Percentiles rank a stretch among this genome's conserved stretches.
Conservation (phyloP, 2,329 filamentous ascomycete genomes). For the Alternaria infectoria region DNA sequence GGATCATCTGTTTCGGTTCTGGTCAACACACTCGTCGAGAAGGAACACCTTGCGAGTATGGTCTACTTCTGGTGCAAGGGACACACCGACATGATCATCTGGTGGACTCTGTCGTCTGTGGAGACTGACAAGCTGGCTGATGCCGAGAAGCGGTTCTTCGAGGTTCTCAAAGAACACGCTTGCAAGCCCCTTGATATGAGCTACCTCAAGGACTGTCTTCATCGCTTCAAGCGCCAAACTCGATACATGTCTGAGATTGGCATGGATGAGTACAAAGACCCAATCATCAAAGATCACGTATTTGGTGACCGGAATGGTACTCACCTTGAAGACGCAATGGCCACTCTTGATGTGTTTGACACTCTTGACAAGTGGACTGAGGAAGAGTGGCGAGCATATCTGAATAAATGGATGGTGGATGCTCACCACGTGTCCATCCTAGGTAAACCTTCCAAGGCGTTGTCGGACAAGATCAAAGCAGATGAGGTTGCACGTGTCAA, state of each 20-base stretch:
- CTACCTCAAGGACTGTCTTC: slow-evolving; percentile 88
- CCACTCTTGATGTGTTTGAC: slow-evolving; percentile 63
- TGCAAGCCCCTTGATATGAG: slow-evolving; percentile 83
- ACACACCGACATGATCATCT: slow-evolving; percentile 81
- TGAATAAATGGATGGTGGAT: slow-evolving; percentile 84
- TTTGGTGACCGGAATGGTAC: slow-evolving; percentile 85
- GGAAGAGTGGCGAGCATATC: slow-evolving; percentile 79
- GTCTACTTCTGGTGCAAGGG: slow-evolving; percentile 81
- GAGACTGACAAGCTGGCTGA: slow-evolving; percentile 82
- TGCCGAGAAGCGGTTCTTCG: slow-evolving; percentile 85
- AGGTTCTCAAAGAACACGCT: slow-evolving; percentile 81
- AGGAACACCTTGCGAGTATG: slow-evolving; percentile 87
- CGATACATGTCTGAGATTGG: slow-evolving; percentile 85
- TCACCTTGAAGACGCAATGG: slow-evolving; percentile 50
- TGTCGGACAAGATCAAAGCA: slow-evolving; percentile 80
- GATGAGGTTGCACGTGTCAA: slow-evolving; percentile 81
- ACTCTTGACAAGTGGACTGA: slow-evolving; percentile 80
- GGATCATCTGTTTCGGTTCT: slow-evolving; percentile 92
- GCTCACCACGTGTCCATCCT: slow-evolving; percentile 87
- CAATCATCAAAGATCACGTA: slow-evolving; percentile 89
- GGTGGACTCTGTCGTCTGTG: slow-evolving; percentile 85
- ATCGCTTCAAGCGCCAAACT: slow-evolving; percentile 78
- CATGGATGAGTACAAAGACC: slow-evolving; percentile 79
- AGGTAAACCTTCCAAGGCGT: slow-evolving; percentile 79
- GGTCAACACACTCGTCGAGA: slow-evolving; percentile 91